These are phyloP conservation scores for Moesziomyces parantarcticus DNA, from an alignment of 1,284 basidiomycete species.

Conservation along the genomic window DNA sequence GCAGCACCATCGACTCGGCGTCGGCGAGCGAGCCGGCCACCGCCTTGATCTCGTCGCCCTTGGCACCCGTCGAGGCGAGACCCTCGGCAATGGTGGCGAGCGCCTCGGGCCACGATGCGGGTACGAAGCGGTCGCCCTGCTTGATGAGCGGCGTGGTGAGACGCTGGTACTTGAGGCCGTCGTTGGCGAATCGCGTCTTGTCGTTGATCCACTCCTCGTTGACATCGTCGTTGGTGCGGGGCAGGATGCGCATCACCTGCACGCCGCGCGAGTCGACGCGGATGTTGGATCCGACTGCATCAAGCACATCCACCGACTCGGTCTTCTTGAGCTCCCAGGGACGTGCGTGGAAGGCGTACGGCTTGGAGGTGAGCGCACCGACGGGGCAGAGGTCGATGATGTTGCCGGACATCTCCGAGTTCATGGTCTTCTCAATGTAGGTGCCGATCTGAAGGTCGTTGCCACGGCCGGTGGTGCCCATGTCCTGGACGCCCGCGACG, in stretches of 20 bases:
- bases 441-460: constrained; percentile 99
- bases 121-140: constrained; percentile 89
- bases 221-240: constrained; percentile 94
- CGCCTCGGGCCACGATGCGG: constrained; percentile 93
- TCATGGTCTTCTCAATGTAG: constrained; percentile 97
- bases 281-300: constrained; percentile 98
- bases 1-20: constrained; percentile 89
- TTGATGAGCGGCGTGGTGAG: constrained; percentile 92
- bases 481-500: constrained; percentile 96
- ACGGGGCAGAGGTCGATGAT: constrained; percentile 94
- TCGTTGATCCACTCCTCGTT: constrained; percentile 99
- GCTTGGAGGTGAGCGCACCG: constrained; percentile 96
- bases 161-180: constrained; percentile 94
- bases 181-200: constrained; percentile 96
- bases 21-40: constrained; percentile 93
- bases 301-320: constrained; percentile 95
- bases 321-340: constrained; percentile 99
- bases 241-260: constrained; percentile 96
- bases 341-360: constrained; percentile 94
- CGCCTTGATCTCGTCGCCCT: constrained; percentile 95
- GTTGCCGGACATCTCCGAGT: constrained; percentile 97
- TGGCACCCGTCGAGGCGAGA: constrained; percentile 81
- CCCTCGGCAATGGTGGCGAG: constrained; percentile 83
- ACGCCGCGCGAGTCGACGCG: constrained; percentile 94
- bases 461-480: constrained; percentile 95